Conservation (phyloP, 768 basidiomycete species). For the Naganishia friedmannii region DNA sequence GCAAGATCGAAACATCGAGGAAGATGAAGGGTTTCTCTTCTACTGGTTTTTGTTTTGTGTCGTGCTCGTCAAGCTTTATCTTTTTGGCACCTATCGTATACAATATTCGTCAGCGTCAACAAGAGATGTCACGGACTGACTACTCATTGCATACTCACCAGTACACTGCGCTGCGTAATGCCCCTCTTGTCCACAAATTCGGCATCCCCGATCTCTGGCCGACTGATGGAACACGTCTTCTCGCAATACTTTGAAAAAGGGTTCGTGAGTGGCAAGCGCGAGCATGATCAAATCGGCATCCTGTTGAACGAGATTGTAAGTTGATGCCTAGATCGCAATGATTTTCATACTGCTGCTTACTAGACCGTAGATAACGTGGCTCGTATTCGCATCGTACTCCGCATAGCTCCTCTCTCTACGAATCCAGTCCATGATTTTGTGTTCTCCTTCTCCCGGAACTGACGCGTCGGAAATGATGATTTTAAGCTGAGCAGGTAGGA, state of each 20-base stretch:
- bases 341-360: slow-evolving; percentile 56
- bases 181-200: slow-evolving; percentile 89
- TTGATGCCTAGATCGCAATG: background rate
- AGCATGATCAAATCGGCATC: slow-evolving; percentile 99
- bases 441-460: slow-evolving; percentile 98
- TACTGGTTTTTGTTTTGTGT: slow-evolving; percentile 56
- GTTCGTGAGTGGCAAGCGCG: slow-evolving; percentile 93
- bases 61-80: slow-evolving; percentile 58
- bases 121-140: background rate
- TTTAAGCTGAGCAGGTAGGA: slow-evolving; percentile 63
- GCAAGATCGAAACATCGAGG: slow-evolving; percentile 89
- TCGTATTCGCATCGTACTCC: slow-evolving; percentile 90
- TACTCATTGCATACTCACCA: background rate
- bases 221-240: slow-evolving; percentile 95
- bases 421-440: slow-evolving; percentile 99
- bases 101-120: background rate
- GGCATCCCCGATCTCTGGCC: slow-evolving; percentile 68
- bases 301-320: slow-evolving; percentile 53
- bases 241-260: slow-evolving; percentile 92
- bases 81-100: slow-evolving; percentile 56
- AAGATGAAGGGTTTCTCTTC: slow-evolving; percentile 98
- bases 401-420: slow-evolving; percentile 79
- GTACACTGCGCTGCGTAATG: slow-evolving; percentile 93
- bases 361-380: slow-evolving; percentile 95
- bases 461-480: slow-evolving; percentile 95